Evolutionary conservation across 73 alveolate species (phyloP).

Genomic region (Symbiodinium pilosum): DNA sequence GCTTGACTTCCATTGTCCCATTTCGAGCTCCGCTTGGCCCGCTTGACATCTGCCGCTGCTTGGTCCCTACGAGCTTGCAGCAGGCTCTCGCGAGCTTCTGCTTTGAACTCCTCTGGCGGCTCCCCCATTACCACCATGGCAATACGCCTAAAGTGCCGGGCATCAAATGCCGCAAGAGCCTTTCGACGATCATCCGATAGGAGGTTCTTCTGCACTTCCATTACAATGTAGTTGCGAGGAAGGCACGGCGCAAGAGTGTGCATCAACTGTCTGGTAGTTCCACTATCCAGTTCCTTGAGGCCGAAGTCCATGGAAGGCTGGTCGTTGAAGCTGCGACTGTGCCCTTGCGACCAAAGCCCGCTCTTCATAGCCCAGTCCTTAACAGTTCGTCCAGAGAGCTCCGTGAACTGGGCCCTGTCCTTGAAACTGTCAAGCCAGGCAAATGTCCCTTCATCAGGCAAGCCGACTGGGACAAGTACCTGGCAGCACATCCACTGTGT

Average conservation of each 20-base stretch:
- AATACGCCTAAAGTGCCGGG: slow-evolving; percentile 5
- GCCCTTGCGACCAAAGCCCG: neutral
- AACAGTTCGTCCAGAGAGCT: slow-evolving; percentile 8
- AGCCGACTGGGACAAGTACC: slow-evolving; percentile 52
- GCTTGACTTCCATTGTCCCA: slow-evolving; percentile 47
- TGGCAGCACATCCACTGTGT: neutral
- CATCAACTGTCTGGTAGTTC: neutral
- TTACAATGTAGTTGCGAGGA: slow-evolving; percentile 19
- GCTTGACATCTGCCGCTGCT: slow-evolving; percentile 40
- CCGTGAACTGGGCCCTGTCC: slow-evolving; percentile 32
- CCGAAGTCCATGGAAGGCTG: neutral
- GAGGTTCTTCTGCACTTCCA: slow-evolving; percentile 43
- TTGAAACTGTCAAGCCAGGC: neutral
- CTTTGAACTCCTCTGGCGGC: slow-evolving; percentile 57
- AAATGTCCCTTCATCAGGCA: slow-evolving; percentile 51
- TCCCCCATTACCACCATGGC: slow-evolving; percentile 71
- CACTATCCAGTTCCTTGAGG: slow-evolving; percentile 11
- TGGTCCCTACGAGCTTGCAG: slow-evolving; percentile 24
- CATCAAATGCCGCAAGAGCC: slow-evolving; percentile 10
- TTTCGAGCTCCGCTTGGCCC: slow-evolving; percentile 41
- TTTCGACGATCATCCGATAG: slow-evolving; percentile 32
- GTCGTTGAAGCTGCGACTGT: neutral
- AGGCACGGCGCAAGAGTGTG: neutral
- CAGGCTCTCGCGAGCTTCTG: neutral
- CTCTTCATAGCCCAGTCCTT: slow-evolving; percentile 55